Base-by-base conservation (phyloP, 768 basidiomycete species). In the Suillus subaureus region DNA sequence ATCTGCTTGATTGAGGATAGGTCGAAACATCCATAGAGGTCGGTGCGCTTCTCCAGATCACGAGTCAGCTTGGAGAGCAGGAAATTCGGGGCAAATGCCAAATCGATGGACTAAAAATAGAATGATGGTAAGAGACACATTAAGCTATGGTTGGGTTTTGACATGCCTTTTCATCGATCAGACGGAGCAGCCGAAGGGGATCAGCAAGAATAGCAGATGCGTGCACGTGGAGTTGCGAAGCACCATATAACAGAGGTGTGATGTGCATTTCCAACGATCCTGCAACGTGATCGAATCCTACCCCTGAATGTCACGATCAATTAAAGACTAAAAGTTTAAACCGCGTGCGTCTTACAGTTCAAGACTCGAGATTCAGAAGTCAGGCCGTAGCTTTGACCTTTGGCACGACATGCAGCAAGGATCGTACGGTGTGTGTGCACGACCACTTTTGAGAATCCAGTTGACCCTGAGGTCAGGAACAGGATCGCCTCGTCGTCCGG, bases 261-360 rank as follows among this genome's bases (percentile, higher is more conserved):
- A 83, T 64, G 58, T 82, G 81, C 66, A 82, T 73, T 61, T 83
- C 82, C 1, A 81, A 73, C 0, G 80, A 76, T 45, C 79, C 80
- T 4, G 82, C 82, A 35, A 83, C 80, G 58, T 83, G 82, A 58
- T 83, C 82, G 51, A 83, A 81, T n/a, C 79, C 79, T 7, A 83
- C 81, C 82, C 75, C 75, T 76, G 65, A 16, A 47, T 21, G 4
- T 26, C 37, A 31, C 3, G 6, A 6, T 64, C 13, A 57, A 64
- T 35, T 12, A 6, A 5, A 61, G 23, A 40, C 21, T 15, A 43
- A 21, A 37, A 16, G 15, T 15, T 63, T 11, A 0, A 43, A 21
- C 13, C 18, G 54, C 6, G 28, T 16, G 13, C 6, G 33, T 65
- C 75, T 67, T 26, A 76, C 82, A 83, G 69, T 83, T 83, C 66